These are phyloP conservation scores for Acanthamoeba healyi DNA, from an alignment of 208 protist genomes.

Conservation along the genomic window DNA sequence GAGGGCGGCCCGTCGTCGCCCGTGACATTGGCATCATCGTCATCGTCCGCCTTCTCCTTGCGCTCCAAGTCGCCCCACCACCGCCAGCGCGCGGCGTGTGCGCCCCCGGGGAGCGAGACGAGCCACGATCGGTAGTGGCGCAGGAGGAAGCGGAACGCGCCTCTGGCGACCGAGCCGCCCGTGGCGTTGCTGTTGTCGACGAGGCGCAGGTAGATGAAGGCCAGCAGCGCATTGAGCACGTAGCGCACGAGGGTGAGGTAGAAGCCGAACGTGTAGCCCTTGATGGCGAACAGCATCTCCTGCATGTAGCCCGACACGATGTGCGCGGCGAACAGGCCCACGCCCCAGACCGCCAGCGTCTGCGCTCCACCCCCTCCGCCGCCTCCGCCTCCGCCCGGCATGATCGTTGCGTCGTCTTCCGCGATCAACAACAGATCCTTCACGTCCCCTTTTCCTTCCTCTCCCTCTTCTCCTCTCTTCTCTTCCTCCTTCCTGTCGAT, in stretches of 20 bases:
- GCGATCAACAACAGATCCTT: no score
- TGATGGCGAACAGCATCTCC: constrained; percentile 30
- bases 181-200: background rate
- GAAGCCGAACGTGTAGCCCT: constrained; percentile 47
- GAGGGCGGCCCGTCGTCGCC: background rate
- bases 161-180: no score
- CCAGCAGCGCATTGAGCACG: background rate
- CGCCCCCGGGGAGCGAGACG: background rate
- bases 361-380: background rate
- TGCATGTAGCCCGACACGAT: constrained; percentile 29
- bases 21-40: background rate
- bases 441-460: background rate
- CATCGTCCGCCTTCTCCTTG: constrained; percentile 3
- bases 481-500: no score
- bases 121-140: background rate
- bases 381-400: no score
- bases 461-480: background rate
- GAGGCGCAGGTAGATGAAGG: background rate
- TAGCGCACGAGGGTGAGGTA: constrained; percentile 40
- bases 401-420: no score
- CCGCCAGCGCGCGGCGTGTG: background rate
- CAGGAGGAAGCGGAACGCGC: background rate
- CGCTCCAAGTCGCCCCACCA: background rate
- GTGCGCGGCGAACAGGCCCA: background rate
- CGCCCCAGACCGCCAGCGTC: background rate